Percentiles rank a stretch among this genome's conserved stretches.
Conservation (phyloP, 2,329 filamentous ascomycete species). For the Cladophialophora carrionii region DNA sequence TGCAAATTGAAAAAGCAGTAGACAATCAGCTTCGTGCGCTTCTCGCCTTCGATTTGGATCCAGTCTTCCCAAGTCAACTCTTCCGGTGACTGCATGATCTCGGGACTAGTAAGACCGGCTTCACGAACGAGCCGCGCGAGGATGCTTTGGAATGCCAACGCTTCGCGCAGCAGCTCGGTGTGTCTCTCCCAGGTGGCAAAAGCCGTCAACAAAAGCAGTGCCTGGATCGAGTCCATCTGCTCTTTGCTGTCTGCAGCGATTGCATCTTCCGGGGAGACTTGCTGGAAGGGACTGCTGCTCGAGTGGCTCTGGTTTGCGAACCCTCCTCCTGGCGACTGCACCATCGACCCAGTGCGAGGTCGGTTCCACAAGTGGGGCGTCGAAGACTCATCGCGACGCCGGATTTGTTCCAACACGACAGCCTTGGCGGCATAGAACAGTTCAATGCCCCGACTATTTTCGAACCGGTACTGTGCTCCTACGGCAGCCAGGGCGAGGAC, state of each 20-base stretch:
- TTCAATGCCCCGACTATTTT: constrained; percentile 57
- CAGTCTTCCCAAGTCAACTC: constrained; percentile 59
- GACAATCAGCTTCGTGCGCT: constrained; percentile 60
- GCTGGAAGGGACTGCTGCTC: constrained; percentile 51
- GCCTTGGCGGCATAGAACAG: constrained; percentile 62
- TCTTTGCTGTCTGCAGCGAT: constrained; percentile 48
- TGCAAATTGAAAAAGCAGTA: constrained; percentile 64
- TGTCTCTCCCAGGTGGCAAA: constrained; percentile 65
- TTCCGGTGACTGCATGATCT: constrained; percentile 33
- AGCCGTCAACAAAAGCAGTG: constrained; percentile 59
- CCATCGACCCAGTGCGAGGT: constrained; percentile 44
- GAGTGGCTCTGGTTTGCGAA: constrained; percentile 49
- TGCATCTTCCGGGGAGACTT: constrained; percentile 32
- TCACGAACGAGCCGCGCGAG: constrained; percentile 60
- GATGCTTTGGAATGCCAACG: constrained; percentile 60
- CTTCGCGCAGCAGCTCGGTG: constrained; percentile 60
- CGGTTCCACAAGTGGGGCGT: constrained; percentile 50
- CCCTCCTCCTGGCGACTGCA: constrained; percentile 47
- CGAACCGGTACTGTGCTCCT: constrained; percentile 54
- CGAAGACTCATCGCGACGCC: constrained; percentile 54
- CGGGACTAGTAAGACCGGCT: constrained; percentile 49
- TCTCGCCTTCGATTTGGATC: constrained; percentile 57
- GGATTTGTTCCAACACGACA: constrained; percentile 58
- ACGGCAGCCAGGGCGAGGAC: constrained; percentile 57
- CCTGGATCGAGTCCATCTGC: constrained; percentile 56